Base-by-base conservation (phyloP, 257 asterid genomes). In the Ilex aquifolium region DNA sequence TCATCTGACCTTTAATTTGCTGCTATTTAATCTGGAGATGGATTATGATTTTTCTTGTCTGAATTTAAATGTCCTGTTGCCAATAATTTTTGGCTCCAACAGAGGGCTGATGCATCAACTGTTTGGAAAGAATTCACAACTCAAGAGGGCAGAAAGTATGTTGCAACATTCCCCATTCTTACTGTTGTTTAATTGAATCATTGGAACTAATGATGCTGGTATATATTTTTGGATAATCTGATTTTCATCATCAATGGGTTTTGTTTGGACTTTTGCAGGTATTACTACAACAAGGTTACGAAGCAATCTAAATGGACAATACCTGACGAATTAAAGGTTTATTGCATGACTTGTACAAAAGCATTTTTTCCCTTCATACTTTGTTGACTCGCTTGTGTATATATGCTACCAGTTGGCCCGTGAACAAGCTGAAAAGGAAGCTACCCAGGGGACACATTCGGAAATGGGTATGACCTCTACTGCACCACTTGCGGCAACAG, bases 101-200 rank as follows among this genome's bases (percentile, higher is more conserved):
- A 93, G 99, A 93, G 90, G 78, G 99, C 96, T 69, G 94, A 90
- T 81, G 97, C 97, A 36, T 89, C 95, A 30, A 89, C 96, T 64
- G 92, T 87, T 59, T 93, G 99, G 99, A 93, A 90, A 78, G 99
- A 93, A 74, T 93, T 89, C 79, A 85, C 90, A 62, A 93, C 99
- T 69, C 81, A 85, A 2, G 97, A 93, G 87, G 99, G 99, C 71
- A 86, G 87, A 81, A 93, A 85, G 99, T 93, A 84, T 70, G 96
- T 72, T 65, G 51, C 67, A 21, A 30, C 58, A 51, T 62, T 56
- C 51, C 74, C 44, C 27, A 21, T 21, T 21, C 27, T 63, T 36
- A 2, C 42, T 36, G 42, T 36, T 36, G 8, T 36, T 46, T 16
- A 60, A 32, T 44, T 8, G 58, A 29, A 59, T 56, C 44, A 65